Conservation (phyloP, 495 filamentous ascomycete genomes). For the Lasiosphaeris hirsuta region DNA sequence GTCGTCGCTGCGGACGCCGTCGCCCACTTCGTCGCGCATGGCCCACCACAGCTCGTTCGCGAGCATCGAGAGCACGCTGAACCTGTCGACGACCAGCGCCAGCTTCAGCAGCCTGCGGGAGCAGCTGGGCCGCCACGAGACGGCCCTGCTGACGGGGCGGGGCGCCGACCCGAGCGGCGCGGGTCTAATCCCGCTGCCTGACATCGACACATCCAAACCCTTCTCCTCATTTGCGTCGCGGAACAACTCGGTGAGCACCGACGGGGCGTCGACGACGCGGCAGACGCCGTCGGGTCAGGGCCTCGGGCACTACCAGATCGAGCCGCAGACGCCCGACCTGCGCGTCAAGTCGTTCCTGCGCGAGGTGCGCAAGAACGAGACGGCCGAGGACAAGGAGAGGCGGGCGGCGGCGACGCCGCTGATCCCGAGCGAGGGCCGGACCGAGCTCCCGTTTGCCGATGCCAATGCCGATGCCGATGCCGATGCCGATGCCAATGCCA, state of each 20-base stretch:
- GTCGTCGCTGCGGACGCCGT: not conserved
- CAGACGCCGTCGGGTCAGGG: not conserved
- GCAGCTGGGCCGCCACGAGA: not conserved
- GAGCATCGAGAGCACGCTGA: conserved; percentile 3
- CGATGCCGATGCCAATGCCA: too few relatives aligned
- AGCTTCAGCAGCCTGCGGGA: not conserved
- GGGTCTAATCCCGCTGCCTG: not conserved
- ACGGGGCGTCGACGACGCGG: not conserved
- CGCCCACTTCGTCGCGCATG: not conserved
- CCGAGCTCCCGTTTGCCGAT: too few relatives aligned
- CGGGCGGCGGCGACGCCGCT: too few relatives aligned
- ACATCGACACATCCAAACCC: conserved; percentile 2
- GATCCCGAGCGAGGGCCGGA: too few relatives aligned
- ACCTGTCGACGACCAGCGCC: not conserved
- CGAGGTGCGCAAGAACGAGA: too few relatives aligned
- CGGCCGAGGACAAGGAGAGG: too few relatives aligned
- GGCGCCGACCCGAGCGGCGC: not conserved
- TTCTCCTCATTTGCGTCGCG: not conserved
- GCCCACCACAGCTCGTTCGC: not conserved
- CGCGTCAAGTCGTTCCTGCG: not conserved
- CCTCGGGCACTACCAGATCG: too few relatives aligned
- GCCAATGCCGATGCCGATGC: too few relatives aligned
- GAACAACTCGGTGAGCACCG: not conserved
- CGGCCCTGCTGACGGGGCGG: not conserved
- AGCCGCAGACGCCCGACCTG: too few relatives aligned